Evolutionary conservation across 148 eudicot species (phyloP).

Genomic region (Vaccinium macrocarpon): DNA sequence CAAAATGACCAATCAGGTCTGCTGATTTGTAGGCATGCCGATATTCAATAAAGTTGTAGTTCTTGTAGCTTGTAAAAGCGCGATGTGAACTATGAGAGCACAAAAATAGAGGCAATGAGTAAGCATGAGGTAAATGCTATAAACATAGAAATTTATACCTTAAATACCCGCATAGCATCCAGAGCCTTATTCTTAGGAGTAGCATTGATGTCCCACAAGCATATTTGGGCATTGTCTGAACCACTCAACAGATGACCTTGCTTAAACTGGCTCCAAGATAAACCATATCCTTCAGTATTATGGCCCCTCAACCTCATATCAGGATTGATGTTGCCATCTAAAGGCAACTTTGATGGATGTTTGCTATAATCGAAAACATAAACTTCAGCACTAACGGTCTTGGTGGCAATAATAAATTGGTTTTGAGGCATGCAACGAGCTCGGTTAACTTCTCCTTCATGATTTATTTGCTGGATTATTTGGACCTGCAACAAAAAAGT

Average conservation of each 20-base stretch:
- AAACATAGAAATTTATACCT: conserved; percentile 43
- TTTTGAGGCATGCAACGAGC: conserved; percentile 97
- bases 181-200: conserved; percentile 57
- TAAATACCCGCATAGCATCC: conserved; percentile 60
- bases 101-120: not conserved
- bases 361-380: conserved; percentile 83
- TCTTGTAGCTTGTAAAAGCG: not conserved
- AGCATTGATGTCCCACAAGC: conserved; percentile 75
- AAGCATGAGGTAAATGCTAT: not conserved
- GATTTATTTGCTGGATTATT: conserved; percentile 85
- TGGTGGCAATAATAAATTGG: conserved; percentile 81
- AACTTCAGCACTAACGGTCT: conserved; percentile 82
- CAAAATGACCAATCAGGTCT: not conserved
- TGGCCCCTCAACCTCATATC: conserved; percentile 90
- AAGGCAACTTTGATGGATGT: conserved; percentile 85
- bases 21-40: not conserved
- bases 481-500: conserved; percentile 59
- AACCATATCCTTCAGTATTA: conserved; percentile 75
- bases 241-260: conserved; percentile 72
- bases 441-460: conserved; percentile 88
- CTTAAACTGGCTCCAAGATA: conserved; percentile 75
- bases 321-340: conserved; percentile 66
- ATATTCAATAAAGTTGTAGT: not conserved
- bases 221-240: conserved; percentile 78
- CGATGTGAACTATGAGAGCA: not conserved